A percentile compares a stretch with the other conserved stretches of the same genome.
Conservation (phyloP, 1,284 basidiomycete genomes). For the Leucoagaricus sp. region DNA sequence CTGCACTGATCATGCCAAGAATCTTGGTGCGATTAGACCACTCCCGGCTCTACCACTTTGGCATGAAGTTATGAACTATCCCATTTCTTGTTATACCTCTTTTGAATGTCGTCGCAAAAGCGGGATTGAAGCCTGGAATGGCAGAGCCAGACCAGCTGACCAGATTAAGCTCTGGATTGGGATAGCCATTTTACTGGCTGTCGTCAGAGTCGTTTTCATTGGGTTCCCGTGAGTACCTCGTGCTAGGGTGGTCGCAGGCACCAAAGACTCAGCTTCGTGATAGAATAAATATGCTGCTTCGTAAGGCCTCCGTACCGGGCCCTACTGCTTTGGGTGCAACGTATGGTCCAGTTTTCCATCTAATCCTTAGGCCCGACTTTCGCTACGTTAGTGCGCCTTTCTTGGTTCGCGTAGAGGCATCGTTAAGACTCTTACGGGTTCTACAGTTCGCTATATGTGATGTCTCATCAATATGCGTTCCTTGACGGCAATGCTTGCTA, state of each 20-base stretch:
- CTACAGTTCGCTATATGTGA: slow-evolving; percentile 46
- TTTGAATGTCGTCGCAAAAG: slow-evolving; percentile 41
- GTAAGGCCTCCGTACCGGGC: slow-evolving; percentile 50
- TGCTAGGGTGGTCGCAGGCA: neutral
- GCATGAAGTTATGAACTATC: slow-evolving; percentile 45
- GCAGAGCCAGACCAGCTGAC: slow-evolving; percentile 22
- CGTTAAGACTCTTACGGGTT: neutral
- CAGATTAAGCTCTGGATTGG: slow-evolving; percentile 39
- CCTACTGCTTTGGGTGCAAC: slow-evolving; percentile 52
- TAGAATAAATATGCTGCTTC: slow-evolving; percentile 60
- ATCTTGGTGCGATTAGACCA: slow-evolving; percentile 42
- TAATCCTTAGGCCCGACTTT: slow-evolving; percentile 59
- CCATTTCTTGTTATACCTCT: slow-evolving; percentile 42
- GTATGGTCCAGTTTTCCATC: slow-evolving; percentile 60
- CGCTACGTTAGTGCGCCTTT: slow-evolving; percentile 40
- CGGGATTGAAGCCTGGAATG: slow-evolving; percentile 25
- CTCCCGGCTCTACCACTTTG: slow-evolving; percentile 43
- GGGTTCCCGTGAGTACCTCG: slow-evolving; percentile 39
- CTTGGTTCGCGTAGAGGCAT: neutral
- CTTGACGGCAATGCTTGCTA: slow-evolving; percentile 42
- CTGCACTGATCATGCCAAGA: slow-evolving; percentile 45
- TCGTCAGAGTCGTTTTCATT: slow-evolving; percentile 38
- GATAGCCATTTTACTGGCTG: slow-evolving; percentile 35
- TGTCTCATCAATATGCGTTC: slow-evolving; percentile 35
- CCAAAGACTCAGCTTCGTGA: neutral